phyloP scores from a whole-genome alignment of 2,329 filamentous ascomycete genomes.

The Ramularia collo-cygni region DNA sequence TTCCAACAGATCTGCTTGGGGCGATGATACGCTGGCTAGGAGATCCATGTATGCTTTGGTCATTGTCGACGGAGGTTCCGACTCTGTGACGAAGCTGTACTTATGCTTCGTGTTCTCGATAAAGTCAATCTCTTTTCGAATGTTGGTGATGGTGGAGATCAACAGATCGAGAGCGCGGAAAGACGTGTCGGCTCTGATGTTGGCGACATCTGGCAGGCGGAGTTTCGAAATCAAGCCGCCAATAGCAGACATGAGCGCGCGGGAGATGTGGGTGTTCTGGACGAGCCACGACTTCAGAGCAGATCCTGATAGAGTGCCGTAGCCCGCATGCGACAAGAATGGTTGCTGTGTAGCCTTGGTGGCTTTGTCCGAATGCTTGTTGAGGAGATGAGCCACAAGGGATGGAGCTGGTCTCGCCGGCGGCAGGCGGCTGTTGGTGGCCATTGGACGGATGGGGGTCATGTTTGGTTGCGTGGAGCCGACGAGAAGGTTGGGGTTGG shows the following conservation, averaged over 20 bases:
- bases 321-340: conserved; percentile 60
- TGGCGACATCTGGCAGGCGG: conserved; percentile 44
- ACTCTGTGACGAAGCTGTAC: conserved; percentile 50
- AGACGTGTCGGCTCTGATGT: conserved; percentile 42
- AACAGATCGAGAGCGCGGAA: conserved; percentile 56
- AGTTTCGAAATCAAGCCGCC: conserved; percentile 59
- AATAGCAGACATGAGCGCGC: conserved; percentile 62
- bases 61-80: conserved; percentile 40
- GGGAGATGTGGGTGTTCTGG: conserved; percentile 65
- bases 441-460: conserved; percentile 27
- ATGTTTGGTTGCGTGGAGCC: conserved; percentile 24
- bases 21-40: conserved; percentile 50
- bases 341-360: conserved; percentile 55
- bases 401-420: conserved; percentile 34
- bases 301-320: conserved; percentile 51
- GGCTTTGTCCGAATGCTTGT: conserved; percentile 42
- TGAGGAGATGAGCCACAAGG: conserved; percentile 53
- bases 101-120: conserved; percentile 58
- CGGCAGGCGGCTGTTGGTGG: conserved; percentile 15
- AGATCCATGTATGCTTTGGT: conserved; percentile 52
- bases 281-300: conserved; percentile 60
- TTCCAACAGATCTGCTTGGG: conserved; percentile 52
- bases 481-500: conserved; percentile 43
- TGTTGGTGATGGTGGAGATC: conserved; percentile 58
- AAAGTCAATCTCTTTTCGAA: conserved; percentile 60